These are phyloP conservation scores for Cladosporium velox DNA, from an alignment of 2,329 filamentous ascomycete species.

Conservation along the genomic window DNA sequence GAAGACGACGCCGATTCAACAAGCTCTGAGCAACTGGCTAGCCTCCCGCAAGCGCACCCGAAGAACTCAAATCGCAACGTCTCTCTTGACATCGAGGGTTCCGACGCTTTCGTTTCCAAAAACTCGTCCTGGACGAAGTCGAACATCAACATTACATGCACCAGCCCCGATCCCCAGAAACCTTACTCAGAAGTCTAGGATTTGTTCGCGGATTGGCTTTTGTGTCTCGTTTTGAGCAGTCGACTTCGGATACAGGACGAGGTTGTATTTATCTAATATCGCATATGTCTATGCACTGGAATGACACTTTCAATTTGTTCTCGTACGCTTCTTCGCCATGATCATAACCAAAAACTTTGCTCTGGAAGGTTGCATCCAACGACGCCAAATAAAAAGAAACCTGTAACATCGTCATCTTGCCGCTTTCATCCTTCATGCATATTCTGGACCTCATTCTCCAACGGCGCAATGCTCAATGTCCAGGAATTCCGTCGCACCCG, in stretches of 20 bases:
- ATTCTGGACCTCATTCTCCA: background rate
- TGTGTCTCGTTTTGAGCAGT: background rate
- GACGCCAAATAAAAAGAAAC: background rate
- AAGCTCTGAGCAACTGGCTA: background rate
- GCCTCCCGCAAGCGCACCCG: background rate
- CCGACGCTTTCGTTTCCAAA: background rate
- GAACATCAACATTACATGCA: conserved; percentile 5
- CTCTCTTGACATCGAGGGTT: background rate
- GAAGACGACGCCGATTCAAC: background rate
- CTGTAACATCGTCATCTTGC: background rate
- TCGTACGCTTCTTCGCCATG: background rate
- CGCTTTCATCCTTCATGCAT: background rate
- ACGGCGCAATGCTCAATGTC: background rate
- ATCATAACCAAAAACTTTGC: background rate
- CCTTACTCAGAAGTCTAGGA: conserved; percentile 2
- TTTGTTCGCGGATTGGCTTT: background rate
- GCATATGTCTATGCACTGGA: background rate
- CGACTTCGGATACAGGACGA: conserved; percentile 12
- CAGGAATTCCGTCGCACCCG: background rate
- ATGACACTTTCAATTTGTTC: background rate
- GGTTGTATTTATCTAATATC: background rate
- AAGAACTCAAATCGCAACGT: background rate
- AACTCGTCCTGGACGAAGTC: background rate
- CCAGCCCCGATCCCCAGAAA: background rate
- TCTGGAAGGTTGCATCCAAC: background rate